Percentiles rank a stretch among this genome's conserved stretches.
Evolutionary conservation across 2,329 filamentous ascomycete genomes (phyloP).

Genomic region (Chrysoporthe austroafricana): DNA sequence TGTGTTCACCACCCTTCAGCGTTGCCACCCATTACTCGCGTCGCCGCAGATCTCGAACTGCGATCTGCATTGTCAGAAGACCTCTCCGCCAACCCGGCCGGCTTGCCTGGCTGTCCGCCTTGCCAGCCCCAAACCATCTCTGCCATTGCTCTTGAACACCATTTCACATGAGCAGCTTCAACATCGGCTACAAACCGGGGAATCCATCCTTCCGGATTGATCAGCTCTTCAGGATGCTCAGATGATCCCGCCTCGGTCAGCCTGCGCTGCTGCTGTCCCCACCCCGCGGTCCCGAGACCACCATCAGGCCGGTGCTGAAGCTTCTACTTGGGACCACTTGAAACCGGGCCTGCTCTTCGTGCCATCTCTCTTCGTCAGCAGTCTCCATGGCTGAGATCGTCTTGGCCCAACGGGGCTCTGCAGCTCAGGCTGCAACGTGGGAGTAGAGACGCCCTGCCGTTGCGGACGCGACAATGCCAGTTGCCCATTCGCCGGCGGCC

Average conservation of each 20-base stretch:
- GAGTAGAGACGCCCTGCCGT: background rate
- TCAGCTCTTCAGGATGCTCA: constrained; percentile 7
- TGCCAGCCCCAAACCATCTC: background rate
- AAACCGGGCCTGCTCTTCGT: constrained; percentile 7
- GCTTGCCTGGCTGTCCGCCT: background rate
- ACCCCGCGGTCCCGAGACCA: background rate
- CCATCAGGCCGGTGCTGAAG: background rate
- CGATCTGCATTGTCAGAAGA: background rate
- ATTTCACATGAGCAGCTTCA: background rate
- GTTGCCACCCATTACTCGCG: background rate
- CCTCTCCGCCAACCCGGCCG: background rate
- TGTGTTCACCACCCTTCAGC: background rate
- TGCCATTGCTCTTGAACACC: background rate
- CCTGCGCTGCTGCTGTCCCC: background rate
- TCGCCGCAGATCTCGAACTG: background rate
- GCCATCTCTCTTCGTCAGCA: constrained; percentile 2
- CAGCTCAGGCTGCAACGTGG: constrained; percentile 10
- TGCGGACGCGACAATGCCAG: constrained; percentile 25
- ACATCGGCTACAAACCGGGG: background rate
- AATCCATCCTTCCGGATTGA: background rate
- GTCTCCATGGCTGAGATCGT: background rate
- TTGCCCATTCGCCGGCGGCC: constrained; percentile 29
- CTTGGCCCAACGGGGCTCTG: constrained; percentile 3
- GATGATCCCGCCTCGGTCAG: background rate
- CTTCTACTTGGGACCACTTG: background rate